phyloP scores from a whole-genome alignment of 495 filamentous ascomycete genomes.

The Aspergillus nidulans region DNA sequence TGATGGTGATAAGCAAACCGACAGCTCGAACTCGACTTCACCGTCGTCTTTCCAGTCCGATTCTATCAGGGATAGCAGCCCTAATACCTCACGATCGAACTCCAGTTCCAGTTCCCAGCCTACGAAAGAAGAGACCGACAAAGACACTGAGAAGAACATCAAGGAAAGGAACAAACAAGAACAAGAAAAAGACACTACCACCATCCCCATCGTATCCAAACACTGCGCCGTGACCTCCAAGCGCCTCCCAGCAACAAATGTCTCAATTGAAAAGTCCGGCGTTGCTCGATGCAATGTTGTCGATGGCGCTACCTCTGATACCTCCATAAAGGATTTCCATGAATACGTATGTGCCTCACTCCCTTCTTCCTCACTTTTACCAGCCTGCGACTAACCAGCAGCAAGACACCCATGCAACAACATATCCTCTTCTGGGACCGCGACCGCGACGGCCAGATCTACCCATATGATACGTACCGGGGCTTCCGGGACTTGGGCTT shows the following conservation, averaged over 20 bases:
- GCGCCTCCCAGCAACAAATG: neutral
- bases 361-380: neutral
- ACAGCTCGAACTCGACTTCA: neutral
- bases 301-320: neutral
- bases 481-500: constrained; percentile 52
- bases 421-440: constrained; percentile 52
- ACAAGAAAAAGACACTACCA: neutral
- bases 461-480: constrained; percentile 47
- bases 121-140: neutral
- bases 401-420: constrained; percentile 44
- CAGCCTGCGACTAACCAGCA: neutral
- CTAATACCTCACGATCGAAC: neutral
- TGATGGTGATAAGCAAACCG: neutral
- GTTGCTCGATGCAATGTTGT: neutral
- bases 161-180: neutral
- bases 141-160: neutral
- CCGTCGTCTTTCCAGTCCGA: neutral
- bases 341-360: neutral
- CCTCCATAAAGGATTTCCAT: neutral
- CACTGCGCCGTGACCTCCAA: neutral
- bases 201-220: neutral
- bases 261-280: neutral
- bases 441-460: constrained; percentile 49
- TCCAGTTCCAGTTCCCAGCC: neutral
- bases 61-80: neutral